phyloP scores from a whole-genome alignment of 2,329 filamentous ascomycete genomes.

The Diaporthe sp. region DNA sequence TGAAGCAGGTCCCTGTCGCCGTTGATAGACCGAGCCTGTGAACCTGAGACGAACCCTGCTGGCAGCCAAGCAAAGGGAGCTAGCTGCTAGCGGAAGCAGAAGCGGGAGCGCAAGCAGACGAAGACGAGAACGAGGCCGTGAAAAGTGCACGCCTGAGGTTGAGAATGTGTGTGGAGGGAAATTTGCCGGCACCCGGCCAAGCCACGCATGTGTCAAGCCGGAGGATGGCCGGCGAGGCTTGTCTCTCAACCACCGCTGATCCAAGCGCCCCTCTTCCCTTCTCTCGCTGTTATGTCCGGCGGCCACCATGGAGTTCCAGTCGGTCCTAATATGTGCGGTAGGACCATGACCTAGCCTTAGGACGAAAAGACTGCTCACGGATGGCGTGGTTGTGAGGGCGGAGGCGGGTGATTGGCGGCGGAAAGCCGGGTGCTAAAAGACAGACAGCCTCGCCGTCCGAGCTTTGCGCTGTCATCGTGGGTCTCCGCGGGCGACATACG shows the following conservation, averaged over 20 bases:
- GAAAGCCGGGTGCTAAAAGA: neutral
- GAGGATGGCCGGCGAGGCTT: constrained; percentile 29
- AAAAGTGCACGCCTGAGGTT: neutral
- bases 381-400: constrained; percentile 17
- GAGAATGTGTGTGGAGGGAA: constrained; percentile 3
- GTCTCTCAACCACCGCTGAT: neutral
- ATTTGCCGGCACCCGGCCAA: constrained; percentile 28
- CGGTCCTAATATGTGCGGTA: neutral
- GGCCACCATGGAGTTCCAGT: neutral
- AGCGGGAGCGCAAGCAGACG: constrained; percentile 5
- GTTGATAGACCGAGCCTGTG: constrained; percentile 25
- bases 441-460: constrained; percentile 8
- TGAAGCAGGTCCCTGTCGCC: constrained; percentile 11
- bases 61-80: constrained; percentile 14
- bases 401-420: neutral
- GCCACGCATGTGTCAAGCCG: constrained; percentile 30
- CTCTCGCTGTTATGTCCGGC: neutral
- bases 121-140: neutral
- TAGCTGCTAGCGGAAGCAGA: constrained; percentile 2
- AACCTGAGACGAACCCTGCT: constrained; percentile 32
- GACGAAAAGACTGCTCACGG: neutral
- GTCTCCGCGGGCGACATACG: neutral
- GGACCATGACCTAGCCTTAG: neutral
- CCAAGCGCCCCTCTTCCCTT: neutral
- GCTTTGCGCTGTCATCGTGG: neutral